A percentile compares a stretch with the other conserved stretches of the same genome.
phyloP scores from a whole-genome alignment of 306 rosid species.

The Nissolia schottii region DNA sequence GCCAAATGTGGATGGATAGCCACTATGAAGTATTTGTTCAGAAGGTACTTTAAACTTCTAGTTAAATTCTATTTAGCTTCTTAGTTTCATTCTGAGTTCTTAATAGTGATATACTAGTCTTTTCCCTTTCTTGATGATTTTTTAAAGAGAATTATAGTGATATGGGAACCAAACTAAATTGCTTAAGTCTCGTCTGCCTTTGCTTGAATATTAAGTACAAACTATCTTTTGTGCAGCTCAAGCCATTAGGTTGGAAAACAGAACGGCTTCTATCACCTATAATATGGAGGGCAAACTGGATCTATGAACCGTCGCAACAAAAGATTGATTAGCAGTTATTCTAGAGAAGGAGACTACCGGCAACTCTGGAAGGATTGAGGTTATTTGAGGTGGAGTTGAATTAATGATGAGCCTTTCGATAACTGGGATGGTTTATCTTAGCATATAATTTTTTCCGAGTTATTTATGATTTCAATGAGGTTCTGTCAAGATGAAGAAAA shows the following conservation, averaged over 20 bases:
- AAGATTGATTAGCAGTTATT: slow-evolving; percentile 56
- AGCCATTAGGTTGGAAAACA: slow-evolving; percentile 79
- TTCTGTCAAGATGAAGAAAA: background rate
- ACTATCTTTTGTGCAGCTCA: slow-evolving; percentile 52
- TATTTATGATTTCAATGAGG: background rate
- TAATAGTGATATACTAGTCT: background rate
- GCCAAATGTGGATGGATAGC: slow-evolving; percentile 78
- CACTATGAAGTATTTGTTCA: slow-evolving; percentile 56
- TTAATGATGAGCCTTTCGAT: background rate
- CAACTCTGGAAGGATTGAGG: background rate
- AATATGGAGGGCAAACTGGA: slow-evolving; percentile 89
- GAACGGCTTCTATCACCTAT: slow-evolving; percentile 78
- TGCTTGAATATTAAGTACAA: slow-evolving; percentile 8
- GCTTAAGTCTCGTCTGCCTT: background rate
- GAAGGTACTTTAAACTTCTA: slow-evolving; percentile 50
- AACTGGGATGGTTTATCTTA: background rate
- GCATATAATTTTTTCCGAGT: background rate
- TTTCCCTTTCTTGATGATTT: background rate
- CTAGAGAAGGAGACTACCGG: background rate
- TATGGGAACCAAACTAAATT: background rate
- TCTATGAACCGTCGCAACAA: slow-evolving; percentile 41
- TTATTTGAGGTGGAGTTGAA: slow-evolving; percentile 14
- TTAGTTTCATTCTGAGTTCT: background rate
- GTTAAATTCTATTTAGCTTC: slow-evolving; percentile 10
- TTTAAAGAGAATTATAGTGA: background rate